Evolutionary conservation across 305 asterid genomes (phyloP).

Genomic region (Lippia alba): DNA sequence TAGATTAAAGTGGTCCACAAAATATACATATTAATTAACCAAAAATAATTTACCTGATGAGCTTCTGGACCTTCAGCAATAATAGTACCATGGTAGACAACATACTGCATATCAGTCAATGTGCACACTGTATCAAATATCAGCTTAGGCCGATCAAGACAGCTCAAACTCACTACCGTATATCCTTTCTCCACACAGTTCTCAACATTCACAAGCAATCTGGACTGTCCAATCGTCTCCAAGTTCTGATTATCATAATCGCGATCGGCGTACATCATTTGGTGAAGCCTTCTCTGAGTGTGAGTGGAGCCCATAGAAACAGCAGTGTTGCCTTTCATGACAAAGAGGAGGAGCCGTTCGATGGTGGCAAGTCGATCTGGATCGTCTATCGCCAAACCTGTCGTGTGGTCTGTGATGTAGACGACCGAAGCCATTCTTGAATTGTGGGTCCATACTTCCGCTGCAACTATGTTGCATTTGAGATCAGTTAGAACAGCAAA

Average conservation of each 20-base stretch:
- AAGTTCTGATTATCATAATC: conserved; percentile 63
- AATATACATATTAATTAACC: no score
- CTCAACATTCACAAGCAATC: conserved; percentile 62
- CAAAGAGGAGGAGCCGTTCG: conserved; percentile 64
- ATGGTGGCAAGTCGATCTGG: conserved; percentile 63
- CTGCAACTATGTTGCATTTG: conserved; percentile 72
- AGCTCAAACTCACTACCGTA: conserved; percentile 64
- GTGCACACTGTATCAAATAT: conserved; percentile 89
- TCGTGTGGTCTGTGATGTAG: conserved; percentile 69
- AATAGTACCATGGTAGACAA: conserved; percentile 75
- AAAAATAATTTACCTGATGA: conserved; percentile 59
- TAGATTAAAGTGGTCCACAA: no score
- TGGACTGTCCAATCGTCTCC: conserved; percentile 39
- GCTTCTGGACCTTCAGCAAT: conserved; percentile 82
- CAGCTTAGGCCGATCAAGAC: conserved; percentile 82
- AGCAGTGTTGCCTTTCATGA: conserved; percentile 68
- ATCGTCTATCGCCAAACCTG: conserved; percentile 59
- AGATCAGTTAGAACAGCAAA: conserved; percentile 84
- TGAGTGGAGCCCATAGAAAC: conserved; percentile 74
- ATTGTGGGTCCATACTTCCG: conserved; percentile 97
- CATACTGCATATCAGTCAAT: conserved; percentile 84
- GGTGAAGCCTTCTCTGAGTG: conserved; percentile 77
- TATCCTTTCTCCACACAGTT: conserved; percentile 69
- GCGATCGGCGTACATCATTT: conserved; percentile 93
- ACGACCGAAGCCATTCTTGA: conserved; percentile 88